Conservation (phyloP, 1,284 basidiomycete species). For the Exsudoporus floridanus region DNA sequence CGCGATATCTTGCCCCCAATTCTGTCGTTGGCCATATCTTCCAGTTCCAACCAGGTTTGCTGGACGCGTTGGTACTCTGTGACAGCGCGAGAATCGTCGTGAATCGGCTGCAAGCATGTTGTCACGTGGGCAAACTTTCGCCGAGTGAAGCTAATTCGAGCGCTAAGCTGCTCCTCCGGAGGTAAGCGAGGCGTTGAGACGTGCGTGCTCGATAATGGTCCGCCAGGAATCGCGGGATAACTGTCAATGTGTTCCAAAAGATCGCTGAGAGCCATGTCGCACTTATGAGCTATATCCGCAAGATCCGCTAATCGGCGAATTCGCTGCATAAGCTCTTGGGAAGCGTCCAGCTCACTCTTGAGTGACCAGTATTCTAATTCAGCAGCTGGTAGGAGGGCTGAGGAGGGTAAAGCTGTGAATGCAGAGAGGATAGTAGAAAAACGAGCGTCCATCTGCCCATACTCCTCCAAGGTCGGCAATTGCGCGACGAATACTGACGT, state of each 20-base stretch:
- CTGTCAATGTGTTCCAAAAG: constrained; percentile 80
- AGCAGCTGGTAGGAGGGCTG: constrained; percentile 41
- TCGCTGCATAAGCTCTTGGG: constrained; percentile 48
- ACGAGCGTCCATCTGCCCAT: constrained; percentile 44
- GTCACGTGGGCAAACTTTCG: constrained; percentile 48
- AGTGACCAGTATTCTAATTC: constrained; percentile 62
- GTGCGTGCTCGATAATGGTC: constrained; percentile 52
- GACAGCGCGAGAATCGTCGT: constrained; percentile 56
- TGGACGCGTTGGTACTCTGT: constrained; percentile 61
- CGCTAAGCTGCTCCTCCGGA: constrained; percentile 64
- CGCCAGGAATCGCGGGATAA: constrained; percentile 58
- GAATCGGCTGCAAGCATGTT: constrained; percentile 40
- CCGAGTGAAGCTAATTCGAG: constrained; percentile 62
- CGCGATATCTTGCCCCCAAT: constrained; percentile 60
- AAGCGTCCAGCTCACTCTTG: constrained; percentile 53
- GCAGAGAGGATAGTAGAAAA: constrained; percentile 50
- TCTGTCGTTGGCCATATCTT: constrained; percentile 74
- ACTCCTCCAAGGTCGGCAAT: constrained; percentile 53
- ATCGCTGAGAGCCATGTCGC: constrained; percentile 77
- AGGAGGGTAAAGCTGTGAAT: constrained; percentile 46
- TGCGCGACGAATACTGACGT: constrained; percentile 39
- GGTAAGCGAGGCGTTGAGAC: constrained; percentile 40
- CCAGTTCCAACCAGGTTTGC: constrained; percentile 77
- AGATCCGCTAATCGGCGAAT: constrained; percentile 56
- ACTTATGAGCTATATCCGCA: constrained; percentile 47